These are phyloP conservation scores for Rhazya stricta DNA, from an alignment of 257 asterid species.

Conservation along the genomic window DNA sequence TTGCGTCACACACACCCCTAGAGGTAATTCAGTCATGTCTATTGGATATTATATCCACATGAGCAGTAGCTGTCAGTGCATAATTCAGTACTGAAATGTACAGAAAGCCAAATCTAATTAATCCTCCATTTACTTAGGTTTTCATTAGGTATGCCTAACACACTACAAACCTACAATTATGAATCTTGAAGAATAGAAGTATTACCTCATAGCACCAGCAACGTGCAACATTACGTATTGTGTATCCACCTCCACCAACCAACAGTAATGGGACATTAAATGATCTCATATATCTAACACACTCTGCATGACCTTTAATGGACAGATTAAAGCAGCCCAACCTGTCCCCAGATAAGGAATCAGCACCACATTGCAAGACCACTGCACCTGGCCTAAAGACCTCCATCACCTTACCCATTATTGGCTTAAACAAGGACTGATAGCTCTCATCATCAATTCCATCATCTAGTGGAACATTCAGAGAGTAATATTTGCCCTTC, in stretches of 20 bases:
- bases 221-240: slow-evolving; percentile 42
- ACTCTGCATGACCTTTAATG: slow-evolving; percentile 40
- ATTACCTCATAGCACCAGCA: slow-evolving; percentile 46
- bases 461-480: slow-evolving; percentile 39
- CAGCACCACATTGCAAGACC: slow-evolving; percentile 44
- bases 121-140: not conserved
- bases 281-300: slow-evolving; percentile 41
- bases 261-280: slow-evolving; percentile 37
- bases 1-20: not conserved
- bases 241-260: slow-evolving; percentile 45
- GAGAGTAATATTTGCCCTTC: slow-evolving; percentile 37
- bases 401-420: slow-evolving; percentile 44
- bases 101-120: not conserved
- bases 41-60: not conserved
- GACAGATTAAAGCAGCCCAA: slow-evolving; percentile 43
- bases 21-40: not conserved
- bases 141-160: not conserved
- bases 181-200: slow-evolving; percentile 1
- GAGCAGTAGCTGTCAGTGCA: not conserved
- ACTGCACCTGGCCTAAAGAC: slow-evolving; percentile 39
- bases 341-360: slow-evolving; percentile 40
- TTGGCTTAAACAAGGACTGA: slow-evolving; percentile 41
- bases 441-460: slow-evolving; percentile 45
- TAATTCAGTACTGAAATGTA: not conserved
- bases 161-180: not conserved